Percentiles rank a stretch among this genome's conserved stretches.
These are phyloP conservation scores for Phlebiopsis flavidoalba DNA, from an alignment of 768 basidiomycete genomes.

Conservation along the genomic window DNA sequence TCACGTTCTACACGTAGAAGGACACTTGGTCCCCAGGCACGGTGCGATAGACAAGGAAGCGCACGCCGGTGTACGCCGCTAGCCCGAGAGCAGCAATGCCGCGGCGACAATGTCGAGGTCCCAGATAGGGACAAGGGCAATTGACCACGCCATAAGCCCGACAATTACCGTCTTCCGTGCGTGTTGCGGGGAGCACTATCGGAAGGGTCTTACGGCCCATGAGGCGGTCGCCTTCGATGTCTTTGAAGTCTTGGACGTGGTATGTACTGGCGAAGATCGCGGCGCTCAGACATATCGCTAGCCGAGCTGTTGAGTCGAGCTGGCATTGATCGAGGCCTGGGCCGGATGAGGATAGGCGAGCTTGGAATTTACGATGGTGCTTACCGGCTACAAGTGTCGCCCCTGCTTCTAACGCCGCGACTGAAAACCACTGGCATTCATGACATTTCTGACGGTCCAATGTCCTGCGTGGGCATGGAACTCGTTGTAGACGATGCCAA, in stretches of 20 bases:
- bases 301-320: slow-evolving; percentile 15
- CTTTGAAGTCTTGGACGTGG: slow-evolving; percentile 25
- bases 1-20: slow-evolving; percentile 26
- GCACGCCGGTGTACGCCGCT: slow-evolving; percentile 16
- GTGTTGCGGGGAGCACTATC: slow-evolving; percentile 1
- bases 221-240: slow-evolving; percentile 6
- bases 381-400: slow-evolving; percentile 32
- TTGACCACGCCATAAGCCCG: slow-evolving; percentile 20
- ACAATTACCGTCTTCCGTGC: slow-evolving; percentile 18
- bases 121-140: slow-evolving; percentile 16
- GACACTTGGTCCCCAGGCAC: slow-evolving; percentile 20
- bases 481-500: slow-evolving; percentile 20
- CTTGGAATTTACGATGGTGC: slow-evolving; percentile 1
- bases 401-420: slow-evolving; percentile 33
- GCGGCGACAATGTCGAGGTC: slow-evolving; percentile 10
- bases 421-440: slow-evolving; percentile 35
- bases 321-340: slow-evolving; percentile 21
- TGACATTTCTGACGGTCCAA: slow-evolving; percentile 31
- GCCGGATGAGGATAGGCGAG: neutral
- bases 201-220: slow-evolving; percentile 8
- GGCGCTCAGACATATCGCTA: slow-evolving; percentile 22
- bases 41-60: slow-evolving; percentile 13
- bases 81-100: slow-evolving; percentile 6
- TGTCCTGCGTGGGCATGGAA: slow-evolving; percentile 15
- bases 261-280: slow-evolving; percentile 31